These are phyloP conservation scores for Pestalotiopsis sp. DNA, from an alignment of 2,329 filamentous ascomycete species.

Conservation along the genomic window DNA sequence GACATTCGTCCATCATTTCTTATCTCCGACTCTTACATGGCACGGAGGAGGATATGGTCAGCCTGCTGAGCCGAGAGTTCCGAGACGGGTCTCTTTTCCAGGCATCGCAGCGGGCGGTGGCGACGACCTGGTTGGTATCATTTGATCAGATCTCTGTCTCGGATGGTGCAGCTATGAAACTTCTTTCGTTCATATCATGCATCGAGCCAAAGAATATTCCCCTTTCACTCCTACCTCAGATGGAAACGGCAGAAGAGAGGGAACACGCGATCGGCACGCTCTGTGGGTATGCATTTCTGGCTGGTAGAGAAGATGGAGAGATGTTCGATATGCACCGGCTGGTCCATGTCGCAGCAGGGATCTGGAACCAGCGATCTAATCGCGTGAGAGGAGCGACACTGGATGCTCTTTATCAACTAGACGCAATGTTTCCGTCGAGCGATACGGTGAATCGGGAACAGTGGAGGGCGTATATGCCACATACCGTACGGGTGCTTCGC, in stretches of 20 bases:
- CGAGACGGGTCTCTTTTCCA: constrained; percentile 34
- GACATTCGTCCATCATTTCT: constrained; percentile 22
- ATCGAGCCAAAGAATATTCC: constrained; percentile 44
- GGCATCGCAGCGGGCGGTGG: constrained; percentile 36
- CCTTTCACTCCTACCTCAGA: constrained; percentile 31
- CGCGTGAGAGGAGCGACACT: constrained; percentile 9
- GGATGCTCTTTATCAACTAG: constrained; percentile 9
- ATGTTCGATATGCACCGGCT: constrained; percentile 40
- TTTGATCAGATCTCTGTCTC: constrained; percentile 38
- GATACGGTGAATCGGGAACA: constrained; percentile 1
- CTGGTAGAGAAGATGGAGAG: constrained; percentile 22
- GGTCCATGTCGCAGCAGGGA: constrained; percentile 34
- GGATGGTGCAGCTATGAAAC: constrained; percentile 32
- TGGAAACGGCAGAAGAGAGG: constrained; percentile 17
- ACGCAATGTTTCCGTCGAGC: constrained; percentile 12
- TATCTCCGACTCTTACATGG: constrained; percentile 38
- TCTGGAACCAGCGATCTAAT: constrained; percentile 30
- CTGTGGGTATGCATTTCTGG: constrained; percentile 35
- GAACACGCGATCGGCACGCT: constrained; percentile 34
- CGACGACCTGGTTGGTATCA: constrained; percentile 41
- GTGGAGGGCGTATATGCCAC: constrained; percentile 31
- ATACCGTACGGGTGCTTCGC: constrained; percentile 27
- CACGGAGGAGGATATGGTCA: constrained; percentile 33
- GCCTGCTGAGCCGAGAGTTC: constrained; percentile 37
- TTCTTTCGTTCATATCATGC: constrained; percentile 42